Evolutionary conservation across 2,329 filamentous ascomycete genomes (phyloP).

Genomic region (Phaeosphaeria sp.): DNA sequence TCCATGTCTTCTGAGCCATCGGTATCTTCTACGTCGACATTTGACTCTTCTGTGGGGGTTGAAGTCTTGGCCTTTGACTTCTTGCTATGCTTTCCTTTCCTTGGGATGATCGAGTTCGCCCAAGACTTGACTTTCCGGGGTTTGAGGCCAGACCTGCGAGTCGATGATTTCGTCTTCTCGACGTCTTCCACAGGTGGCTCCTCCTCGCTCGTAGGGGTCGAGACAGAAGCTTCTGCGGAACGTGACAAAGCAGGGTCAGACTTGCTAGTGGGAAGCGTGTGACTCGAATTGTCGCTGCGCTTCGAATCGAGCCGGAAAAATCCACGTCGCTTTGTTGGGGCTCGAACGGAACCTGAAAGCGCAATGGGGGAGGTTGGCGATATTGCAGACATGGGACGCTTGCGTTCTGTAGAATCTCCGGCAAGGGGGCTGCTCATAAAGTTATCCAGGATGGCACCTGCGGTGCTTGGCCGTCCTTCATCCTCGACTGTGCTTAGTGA

Average conservation of each 20-base stretch:
- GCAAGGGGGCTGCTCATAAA: slow-evolving; percentile 33
- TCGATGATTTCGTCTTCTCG: slow-evolving; percentile 50
- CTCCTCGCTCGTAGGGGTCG: slow-evolving; percentile 33
- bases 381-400: slow-evolving; percentile 48
- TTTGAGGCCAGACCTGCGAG: slow-evolving; percentile 62
- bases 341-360: slow-evolving; percentile 5
- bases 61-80: slow-evolving; percentile 50
- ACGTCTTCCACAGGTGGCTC: slow-evolving; percentile 44
- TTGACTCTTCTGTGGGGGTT: slow-evolving; percentile 36
- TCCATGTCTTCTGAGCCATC: slow-evolving; percentile 46
- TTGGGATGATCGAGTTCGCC: slow-evolving; percentile 71
- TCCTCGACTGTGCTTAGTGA: slow-evolving; percentile 52
- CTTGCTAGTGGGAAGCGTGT: slow-evolving; percentile 36
- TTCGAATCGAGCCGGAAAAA: slow-evolving; percentile 61
- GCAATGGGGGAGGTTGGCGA: slow-evolving; percentile 25
- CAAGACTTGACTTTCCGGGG: slow-evolving; percentile 78
- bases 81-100: slow-evolving; percentile 63
- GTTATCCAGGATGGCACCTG: slow-evolving; percentile 70
- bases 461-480: slow-evolving; percentile 68
- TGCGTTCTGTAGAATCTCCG: slow-evolving; percentile 33
- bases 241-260: slow-evolving; percentile 46
- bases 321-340: slow-evolving; percentile 43
- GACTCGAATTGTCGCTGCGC: slow-evolving; percentile 46
- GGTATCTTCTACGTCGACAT: slow-evolving; percentile 39
- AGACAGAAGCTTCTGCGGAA: slow-evolving; percentile 31